These are phyloP conservation scores for Apophysomyces sp. DNA, from an alignment of 371 early-diverging fungal genomes.

Conservation along the genomic window DNA sequence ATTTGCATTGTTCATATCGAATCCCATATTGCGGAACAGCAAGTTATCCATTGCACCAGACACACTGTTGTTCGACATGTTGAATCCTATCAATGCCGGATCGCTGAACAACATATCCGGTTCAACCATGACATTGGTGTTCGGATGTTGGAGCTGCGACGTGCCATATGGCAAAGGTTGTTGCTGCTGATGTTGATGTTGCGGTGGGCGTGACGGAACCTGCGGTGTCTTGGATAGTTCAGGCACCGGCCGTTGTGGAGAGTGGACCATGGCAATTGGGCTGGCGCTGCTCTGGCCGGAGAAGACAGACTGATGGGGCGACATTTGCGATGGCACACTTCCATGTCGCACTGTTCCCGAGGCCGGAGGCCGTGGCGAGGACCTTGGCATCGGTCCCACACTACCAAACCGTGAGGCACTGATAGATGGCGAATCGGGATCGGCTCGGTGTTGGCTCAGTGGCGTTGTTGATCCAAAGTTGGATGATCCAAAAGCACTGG, in stretches of 20 bases:
- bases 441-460: not conserved
- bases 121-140: conserved; percentile 23
- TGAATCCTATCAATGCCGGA: conserved; percentile 10
- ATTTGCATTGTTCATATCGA: conserved; percentile 14
- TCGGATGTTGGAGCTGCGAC: conserved; percentile 1
- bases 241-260: conserved; percentile 7
- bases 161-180: conserved; percentile 3
- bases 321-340: conserved; percentile 19
- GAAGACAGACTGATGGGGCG: conserved; percentile 12
- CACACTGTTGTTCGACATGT: conserved; percentile 1
- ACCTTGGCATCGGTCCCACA: not conserved
- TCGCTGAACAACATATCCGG: conserved; percentile 27
- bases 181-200: conserved; percentile 12
- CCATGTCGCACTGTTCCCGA: conserved; percentile 1
- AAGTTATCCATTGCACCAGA: conserved; percentile 24
- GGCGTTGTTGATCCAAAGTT: conserved; percentile 1
- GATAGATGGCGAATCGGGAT: conserved; percentile 5
- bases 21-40: conserved; percentile 29
- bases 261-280: conserved; percentile 11
- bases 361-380: conserved; percentile 9
- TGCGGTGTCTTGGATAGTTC: conserved; percentile 11
- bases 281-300: not conserved
- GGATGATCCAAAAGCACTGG: not conserved
- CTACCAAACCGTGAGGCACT: not conserved
- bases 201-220: conserved; percentile 7